phyloP scores from a whole-genome alignment of 1,284 basidiomycete genomes.

The Ustilago shanxiensis region DNA sequence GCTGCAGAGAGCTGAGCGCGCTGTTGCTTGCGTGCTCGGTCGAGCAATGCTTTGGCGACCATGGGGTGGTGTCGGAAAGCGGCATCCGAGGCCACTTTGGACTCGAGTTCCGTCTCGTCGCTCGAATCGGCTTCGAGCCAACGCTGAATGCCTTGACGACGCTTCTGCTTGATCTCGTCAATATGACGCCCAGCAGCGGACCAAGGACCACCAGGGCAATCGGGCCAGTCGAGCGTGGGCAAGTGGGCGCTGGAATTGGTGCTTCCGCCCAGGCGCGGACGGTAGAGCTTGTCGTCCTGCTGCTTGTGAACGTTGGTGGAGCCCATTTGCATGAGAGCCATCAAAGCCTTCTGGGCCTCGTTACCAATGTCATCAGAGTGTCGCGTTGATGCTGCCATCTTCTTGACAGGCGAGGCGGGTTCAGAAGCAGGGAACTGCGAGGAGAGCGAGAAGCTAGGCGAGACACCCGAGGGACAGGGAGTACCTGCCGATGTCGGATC shows the following conservation, averaged over 20 bases:
- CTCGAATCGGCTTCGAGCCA: constrained; percentile 53
- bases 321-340: constrained; percentile 27
- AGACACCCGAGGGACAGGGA: constrained; percentile 45
- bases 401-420: constrained; percentile 46
- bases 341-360: constrained; percentile 31
- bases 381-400: constrained; percentile 12
- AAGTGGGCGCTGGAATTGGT: constrained; percentile 15
- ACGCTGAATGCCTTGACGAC: constrained; percentile 38
- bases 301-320: constrained; percentile 8
- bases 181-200: constrained; percentile 48
- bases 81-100: constrained; percentile 17
- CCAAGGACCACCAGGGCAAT: constrained; percentile 51
- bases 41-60: constrained; percentile 62
- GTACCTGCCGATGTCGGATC: constrained; percentile 51
- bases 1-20: constrained; percentile 36
- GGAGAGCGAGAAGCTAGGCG: constrained; percentile 54
- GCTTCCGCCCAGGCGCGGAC: constrained; percentile 44
- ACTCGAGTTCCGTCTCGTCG: constrained; percentile 35
- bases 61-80: constrained; percentile 61
- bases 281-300: constrained; percentile 21
- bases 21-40: constrained; percentile 53
- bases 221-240: constrained; percentile 55
- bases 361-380: constrained; percentile 15
- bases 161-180: constrained; percentile 41
- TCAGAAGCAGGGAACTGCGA: constrained; percentile 57